Conservation (phyloP, 2,329 filamentous ascomycete genomes). For the Zasmidium citrigriseum region DNA sequence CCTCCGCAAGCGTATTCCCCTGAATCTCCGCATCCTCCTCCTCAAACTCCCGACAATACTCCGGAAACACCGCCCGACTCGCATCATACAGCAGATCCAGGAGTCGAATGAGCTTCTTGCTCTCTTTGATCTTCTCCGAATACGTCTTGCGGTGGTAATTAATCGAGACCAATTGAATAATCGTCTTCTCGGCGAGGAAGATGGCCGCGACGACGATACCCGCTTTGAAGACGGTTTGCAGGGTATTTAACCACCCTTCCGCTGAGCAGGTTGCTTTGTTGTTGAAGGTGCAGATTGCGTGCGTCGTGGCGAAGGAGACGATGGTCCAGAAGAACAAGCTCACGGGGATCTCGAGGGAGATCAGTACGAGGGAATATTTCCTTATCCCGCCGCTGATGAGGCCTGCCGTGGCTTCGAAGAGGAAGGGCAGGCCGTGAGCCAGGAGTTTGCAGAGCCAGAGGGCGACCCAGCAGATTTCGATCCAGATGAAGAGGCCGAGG, state of each 20-base stretch:
- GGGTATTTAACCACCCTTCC: slow-evolving; percentile 45
- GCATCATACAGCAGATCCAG: slow-evolving; percentile 78
- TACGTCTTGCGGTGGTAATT: slow-evolving; percentile 75
- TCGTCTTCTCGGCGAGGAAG: slow-evolving; percentile 66
- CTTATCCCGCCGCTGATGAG: slow-evolving; percentile 69
- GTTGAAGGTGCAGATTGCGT: slow-evolving; percentile 31
- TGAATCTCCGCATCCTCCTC: slow-evolving; percentile 82
- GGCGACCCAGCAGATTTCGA: slow-evolving; percentile 67
- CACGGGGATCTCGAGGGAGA: slow-evolving; percentile 65
- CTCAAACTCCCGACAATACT: slow-evolving; percentile 76
- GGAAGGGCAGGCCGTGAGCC: slow-evolving; percentile 59
- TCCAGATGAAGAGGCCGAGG: slow-evolving; percentile 67
- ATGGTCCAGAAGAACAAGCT: slow-evolving; percentile 71
- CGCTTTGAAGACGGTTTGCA: slow-evolving; percentile 62
- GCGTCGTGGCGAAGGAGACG: slow-evolving; percentile 63
- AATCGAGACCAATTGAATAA: slow-evolving; percentile 72
- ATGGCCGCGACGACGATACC: slow-evolving; percentile 64
- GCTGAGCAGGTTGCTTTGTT: slow-evolving; percentile 3
- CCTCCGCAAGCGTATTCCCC: slow-evolving; percentile 65
- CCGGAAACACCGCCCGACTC: slow-evolving; percentile 76
- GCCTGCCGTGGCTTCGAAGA: slow-evolving; percentile 70
- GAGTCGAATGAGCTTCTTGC: slow-evolving; percentile 73
- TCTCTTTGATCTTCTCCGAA: slow-evolving; percentile 71
- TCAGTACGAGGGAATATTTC: slow-evolving; percentile 68
- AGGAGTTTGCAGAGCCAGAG: slow-evolving; percentile 69